Evolutionary conservation across 129 eudicot species (phyloP).

Genomic region (Flaveria linearis): DNA sequence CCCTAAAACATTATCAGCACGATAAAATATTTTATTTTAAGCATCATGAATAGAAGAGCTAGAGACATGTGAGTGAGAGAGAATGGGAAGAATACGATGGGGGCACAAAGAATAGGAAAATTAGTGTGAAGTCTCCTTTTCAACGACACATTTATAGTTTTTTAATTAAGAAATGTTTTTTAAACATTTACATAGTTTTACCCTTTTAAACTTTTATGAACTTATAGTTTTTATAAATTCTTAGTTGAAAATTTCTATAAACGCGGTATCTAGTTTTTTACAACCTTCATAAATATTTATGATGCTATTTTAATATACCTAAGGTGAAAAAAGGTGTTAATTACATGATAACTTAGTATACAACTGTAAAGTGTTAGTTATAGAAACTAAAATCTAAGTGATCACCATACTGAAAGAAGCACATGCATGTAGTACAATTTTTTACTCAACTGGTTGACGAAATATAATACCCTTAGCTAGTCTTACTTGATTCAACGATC

Average conservation of each 20-base stretch:
- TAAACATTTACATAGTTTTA: neutral
- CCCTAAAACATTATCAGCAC: neutral
- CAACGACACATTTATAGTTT: neutral
- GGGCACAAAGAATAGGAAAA: neutral
- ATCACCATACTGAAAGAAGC: too few relatives aligned
- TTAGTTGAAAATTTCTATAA: neutral
- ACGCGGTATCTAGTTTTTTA: neutral
- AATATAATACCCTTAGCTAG: too few relatives aligned
- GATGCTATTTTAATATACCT: neutral
- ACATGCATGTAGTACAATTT: neutral
- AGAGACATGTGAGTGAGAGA: conserved; percentile 7
- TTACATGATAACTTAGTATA: too few relatives aligned
- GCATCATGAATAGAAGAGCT: too few relatives aligned
- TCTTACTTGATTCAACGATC: too few relatives aligned
- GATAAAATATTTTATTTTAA: neutral
- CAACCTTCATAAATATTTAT: neutral
- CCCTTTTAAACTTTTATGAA: neutral
- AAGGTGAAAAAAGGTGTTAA: too few relatives aligned
- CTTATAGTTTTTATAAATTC: neutral
- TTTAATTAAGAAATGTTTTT: neutral
- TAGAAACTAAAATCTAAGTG: too few relatives aligned
- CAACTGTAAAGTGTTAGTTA: too few relatives aligned
- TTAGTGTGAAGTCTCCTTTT: neutral
- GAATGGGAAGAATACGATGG: too few relatives aligned
- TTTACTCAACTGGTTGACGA: too few relatives aligned